phyloP scores from a whole-genome alignment of 2,329 filamentous ascomycete species.

The Rhynchosporium agropyri region DNA sequence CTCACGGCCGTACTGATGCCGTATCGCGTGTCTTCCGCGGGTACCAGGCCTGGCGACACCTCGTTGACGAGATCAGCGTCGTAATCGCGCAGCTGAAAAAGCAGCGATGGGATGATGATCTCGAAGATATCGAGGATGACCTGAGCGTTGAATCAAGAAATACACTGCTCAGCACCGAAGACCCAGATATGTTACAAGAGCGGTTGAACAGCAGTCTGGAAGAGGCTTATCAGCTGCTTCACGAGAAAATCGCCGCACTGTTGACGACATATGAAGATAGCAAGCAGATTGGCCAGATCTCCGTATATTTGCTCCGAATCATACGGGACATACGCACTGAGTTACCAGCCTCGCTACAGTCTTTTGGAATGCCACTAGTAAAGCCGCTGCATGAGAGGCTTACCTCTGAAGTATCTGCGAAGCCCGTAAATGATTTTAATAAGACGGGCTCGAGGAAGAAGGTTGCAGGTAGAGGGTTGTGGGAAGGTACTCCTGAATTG shows the following conservation, averaged over 20 bases:
- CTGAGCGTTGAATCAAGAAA: constrained; percentile 68
- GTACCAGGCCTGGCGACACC: constrained; percentile 74
- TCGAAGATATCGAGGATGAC: constrained; percentile 72
- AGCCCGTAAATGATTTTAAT: constrained; percentile 53
- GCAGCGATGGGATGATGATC: constrained; percentile 75
- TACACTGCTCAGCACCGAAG: constrained; percentile 69
- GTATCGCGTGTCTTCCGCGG: constrained; percentile 63
- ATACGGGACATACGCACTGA: constrained; percentile 73
- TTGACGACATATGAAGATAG: constrained; percentile 52
- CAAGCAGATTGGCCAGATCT: constrained; percentile 54
- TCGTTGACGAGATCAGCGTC: constrained; percentile 67
- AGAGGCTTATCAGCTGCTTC: constrained; percentile 60
- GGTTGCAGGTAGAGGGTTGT: constrained; percentile 68
- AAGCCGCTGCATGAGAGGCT: constrained; percentile 66
- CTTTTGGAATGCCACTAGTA: constrained; percentile 64
- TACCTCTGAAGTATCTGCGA: constrained; percentile 53
- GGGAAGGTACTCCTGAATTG: constrained; percentile 76
- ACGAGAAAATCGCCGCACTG: constrained; percentile 55
- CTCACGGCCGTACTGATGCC: constrained; percentile 71
- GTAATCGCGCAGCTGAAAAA: constrained; percentile 67
- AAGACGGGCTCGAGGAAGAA: constrained; percentile 48
- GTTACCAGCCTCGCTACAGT: constrained; percentile 57
- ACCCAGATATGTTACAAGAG: constrained; percentile 65
- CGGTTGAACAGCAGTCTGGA: constrained; percentile 59
- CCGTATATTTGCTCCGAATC: constrained; percentile 71